Evolutionary conservation across 345 rosid genomes (phyloP), one percentile per base, ranked within the genome.

Genomic region (Citrus australasica): DNA sequence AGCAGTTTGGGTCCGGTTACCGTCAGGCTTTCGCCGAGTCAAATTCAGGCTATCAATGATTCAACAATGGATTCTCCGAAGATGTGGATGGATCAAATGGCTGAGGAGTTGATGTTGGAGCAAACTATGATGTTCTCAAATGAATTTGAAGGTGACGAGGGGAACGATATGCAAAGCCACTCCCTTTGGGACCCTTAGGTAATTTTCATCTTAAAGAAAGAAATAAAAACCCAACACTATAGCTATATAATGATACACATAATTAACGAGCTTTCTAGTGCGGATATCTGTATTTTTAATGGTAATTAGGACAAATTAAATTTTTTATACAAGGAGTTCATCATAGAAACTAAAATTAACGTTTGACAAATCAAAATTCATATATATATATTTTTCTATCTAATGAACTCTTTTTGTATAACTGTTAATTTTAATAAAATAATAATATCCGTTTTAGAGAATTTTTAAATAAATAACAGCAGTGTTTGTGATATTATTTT

Each of bases 1-100:
- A 30, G 64, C n/a, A 56, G 63, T n/a, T 65, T 65, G 63, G 62
- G 64, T 32, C 78, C 78, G 0, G 25, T 66, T 42, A 76, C 71
- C 5, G 90, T 92, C 10, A 80, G 92, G 85, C 88, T 95, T 32
- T 90, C 93, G 16, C 87, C 85, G 11, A 89, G 89, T 38, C 92
- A 95, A 76, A 95, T 95, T 80, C 94, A 92, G 76, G 96, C 96
- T 11, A 95, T 92, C 40, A 92, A 88, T 51, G 97, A 93, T 72
- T 87, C 85, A 4, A 92, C 97, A 6, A 40, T 93, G 84, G 97
- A 95, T 79, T 93, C 97, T 3, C 98, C 98, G 7, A 88, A 85
- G 76, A 87, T 83, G 90, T 90, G 97, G 82, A 92, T 85, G 97
- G 83, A 53, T 17, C 58, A 82, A 24, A 60, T 90, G 81, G 74